Base-by-base conservation (phyloP, 352 stramenopile genomes). In the Pythium aquatile region DNA sequence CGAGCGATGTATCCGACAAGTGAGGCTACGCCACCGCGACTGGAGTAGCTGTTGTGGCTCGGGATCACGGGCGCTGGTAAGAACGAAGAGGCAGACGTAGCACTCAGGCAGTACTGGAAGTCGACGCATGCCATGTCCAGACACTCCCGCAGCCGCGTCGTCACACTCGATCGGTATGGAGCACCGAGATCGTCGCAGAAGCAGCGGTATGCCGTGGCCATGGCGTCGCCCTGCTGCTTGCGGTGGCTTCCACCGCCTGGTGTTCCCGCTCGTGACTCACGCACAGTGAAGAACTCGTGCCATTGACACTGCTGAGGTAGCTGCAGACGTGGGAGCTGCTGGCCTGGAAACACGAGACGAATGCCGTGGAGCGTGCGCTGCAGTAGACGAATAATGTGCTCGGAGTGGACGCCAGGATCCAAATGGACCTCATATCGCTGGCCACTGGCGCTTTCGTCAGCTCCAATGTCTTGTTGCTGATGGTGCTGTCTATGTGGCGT, bases 111-210 rank as follows among this genome's bases (percentile, higher is more conserved):
- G 52, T 90, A 88, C 58, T 87, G 78, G 33, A 88, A 79, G 55
- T 91, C 83, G 47, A 90, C 74, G 30, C 73, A 78, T 0, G 68
- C 69, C 5, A 63, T 63, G 4, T 44, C 65, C 32, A 78, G 68
- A 40, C 81, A 88, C 59, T 92, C 77, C 14, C 76, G 66, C 10
- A 90, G 71, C 7, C 81, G 70, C 17, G 16, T 55, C 24, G 72
- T 72, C 44, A 89, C 75, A 11, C 75, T 89, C 5, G 77, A 40
- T 8, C 81, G 79, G 56, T 74, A 87, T 3, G 68, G 68, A 48
- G 85, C 72, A 8, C 59, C 51, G 3, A 89, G 47, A 28, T 89
- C 79, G 40, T 92, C 81, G 32, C 83, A 90, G 66, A 88, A 88
- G 13, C 75, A 79, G 17, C 70, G 70, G 29, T 88, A 91, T 0